Base-by-base conservation (phyloP, 805 yeast genomes). In the Yamadazyma ubonensis region DNA sequence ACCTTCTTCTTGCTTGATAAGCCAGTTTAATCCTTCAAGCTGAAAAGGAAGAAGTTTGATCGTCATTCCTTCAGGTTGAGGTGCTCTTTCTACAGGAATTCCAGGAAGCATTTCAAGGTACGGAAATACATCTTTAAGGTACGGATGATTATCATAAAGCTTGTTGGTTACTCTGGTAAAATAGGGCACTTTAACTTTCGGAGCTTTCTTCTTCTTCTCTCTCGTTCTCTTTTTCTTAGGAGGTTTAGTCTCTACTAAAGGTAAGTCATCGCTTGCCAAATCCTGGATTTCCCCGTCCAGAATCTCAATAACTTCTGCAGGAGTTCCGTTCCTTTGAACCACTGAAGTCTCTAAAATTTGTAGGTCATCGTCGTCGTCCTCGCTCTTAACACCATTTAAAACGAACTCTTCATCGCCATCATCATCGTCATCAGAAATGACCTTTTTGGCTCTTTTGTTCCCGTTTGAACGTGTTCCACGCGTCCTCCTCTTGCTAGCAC, bases 1-100 rank as follows among this genome's bases (percentile, higher is more conserved):
- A 17, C 86, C 72, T 16, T 79, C 80, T 55, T 91, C 98, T 63
- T 91, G 98, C 35, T 78, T 72, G 10, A 77, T 51, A 44, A 93
- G 72, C 99, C 99, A 93, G 53, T 84, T 77, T 34, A 93, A 68
- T 14, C 99, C 99, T 66, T 93, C 99, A 11, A 79, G 67, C 63
- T 93, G 99, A 63, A 93, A 93, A 1, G 97, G 98, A 20, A 93
- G 68, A 27, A 93, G 61, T 20, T 71, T 73, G 33, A 88, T 73
- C 1, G 75, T 75, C 85, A 91, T 78, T 7, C 85, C 89, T 1
- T 67, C 73, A 0, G 99, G 98, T 54, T 89, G 96, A 9, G 62
- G 65, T 0, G 89, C 86, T 36, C 75, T 60, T 45, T 73, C 75
- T 0, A 81, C 79, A 21, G 59, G 60, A 30, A 79, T 75, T 11